Percentiles rank a stretch among this genome's conserved stretches.
Conservation (phyloP, 768 basidiomycete species). For the Xerocomellus intermedius region DNA sequence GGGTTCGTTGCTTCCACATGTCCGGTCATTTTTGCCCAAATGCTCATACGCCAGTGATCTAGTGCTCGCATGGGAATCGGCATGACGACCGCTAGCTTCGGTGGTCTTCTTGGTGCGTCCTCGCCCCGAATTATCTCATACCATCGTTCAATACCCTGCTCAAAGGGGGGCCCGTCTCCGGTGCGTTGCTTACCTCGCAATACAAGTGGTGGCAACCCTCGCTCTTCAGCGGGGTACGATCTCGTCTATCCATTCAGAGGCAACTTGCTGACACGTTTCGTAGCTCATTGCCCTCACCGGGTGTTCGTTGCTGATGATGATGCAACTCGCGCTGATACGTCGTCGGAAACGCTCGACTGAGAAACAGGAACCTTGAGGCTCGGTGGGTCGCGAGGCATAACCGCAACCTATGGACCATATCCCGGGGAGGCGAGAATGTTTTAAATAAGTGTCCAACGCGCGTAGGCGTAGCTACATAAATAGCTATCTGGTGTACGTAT, state of each 20-base stretch:
- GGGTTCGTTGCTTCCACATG: slow-evolving; percentile 32
- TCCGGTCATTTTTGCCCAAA: background rate
- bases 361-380: background rate
- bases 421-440: background rate
- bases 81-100: slow-evolving; percentile 10
- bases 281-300: slow-evolving; percentile 12
- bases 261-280: background rate
- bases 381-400: background rate
- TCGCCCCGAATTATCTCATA: background rate
- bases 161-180: slow-evolving; percentile 54
- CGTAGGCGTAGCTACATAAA: background rate
- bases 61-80: slow-evolving; percentile 31
- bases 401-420: background rate
- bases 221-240: slow-evolving; percentile 45
- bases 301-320: background rate
- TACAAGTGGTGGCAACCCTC: slow-evolving; percentile 59
- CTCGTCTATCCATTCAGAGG: background rate
- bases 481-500: background rate
- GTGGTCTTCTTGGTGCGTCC: slow-evolving; percentile 22
- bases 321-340: slow-evolving; percentile 9
- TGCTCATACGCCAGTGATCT: background rate
- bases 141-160: background rate
- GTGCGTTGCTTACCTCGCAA: slow-evolving; percentile 49
- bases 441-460: background rate
- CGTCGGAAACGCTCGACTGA: background rate